Evolutionary conservation across 441 rosid genomes (phyloP).

Genomic region (Jatropha podagrica): DNA sequence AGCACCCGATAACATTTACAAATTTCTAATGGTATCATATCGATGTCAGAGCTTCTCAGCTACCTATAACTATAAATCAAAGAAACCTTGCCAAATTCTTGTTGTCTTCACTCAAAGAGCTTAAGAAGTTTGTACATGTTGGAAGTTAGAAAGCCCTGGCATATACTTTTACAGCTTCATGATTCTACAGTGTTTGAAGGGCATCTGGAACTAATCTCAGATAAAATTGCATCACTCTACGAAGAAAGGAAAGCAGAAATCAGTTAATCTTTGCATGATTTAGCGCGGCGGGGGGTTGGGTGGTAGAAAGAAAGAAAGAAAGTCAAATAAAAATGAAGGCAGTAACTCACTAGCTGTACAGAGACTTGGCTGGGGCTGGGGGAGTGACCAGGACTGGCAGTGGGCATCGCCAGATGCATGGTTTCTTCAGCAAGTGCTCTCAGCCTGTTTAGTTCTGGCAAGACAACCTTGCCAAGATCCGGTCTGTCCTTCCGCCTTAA

Average conservation of each 20-base stretch:
- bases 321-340: neutral
- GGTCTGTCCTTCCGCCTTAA: constrained; percentile 89
- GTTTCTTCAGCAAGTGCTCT: constrained; percentile 64
- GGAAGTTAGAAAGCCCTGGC: neutral
- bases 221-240: constrained; percentile 3
- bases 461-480: constrained; percentile 63
- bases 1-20: neutral
- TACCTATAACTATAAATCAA: neutral
- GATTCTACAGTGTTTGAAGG: neutral
- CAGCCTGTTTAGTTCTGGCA: constrained; percentile 76
- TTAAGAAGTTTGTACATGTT: neutral
- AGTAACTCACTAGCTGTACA: constrained; percentile 37
- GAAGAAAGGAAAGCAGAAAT: neutral
- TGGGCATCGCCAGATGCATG: constrained; percentile 27
- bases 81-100: no score
- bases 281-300: no score
- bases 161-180: constrained; percentile 2
- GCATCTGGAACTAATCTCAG: constrained; percentile 2
- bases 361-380: constrained; percentile 46
- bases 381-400: constrained; percentile 30
- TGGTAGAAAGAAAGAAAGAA: neutral
- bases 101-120: no score
- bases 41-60: neutral
- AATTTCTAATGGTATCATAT: neutral
- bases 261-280: neutral